Base-by-base conservation (phyloP, 2,329 filamentous ascomycete genomes). In the Aspergillus caelatus region DNA sequence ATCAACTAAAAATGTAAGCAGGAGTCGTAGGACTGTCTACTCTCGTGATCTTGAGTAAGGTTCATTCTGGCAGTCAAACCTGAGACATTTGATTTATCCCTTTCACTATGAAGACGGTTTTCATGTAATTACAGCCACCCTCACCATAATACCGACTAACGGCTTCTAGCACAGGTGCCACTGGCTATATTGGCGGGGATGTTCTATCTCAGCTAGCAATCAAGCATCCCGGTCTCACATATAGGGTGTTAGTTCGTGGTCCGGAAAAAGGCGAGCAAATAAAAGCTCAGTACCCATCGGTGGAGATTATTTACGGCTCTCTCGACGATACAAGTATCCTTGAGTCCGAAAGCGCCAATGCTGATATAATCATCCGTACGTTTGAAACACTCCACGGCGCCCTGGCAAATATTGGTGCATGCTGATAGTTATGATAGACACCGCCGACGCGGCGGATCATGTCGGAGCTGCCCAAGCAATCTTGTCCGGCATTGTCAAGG, bases 121-220 rank as follows among this genome's bases (percentile, higher is more conserved):
- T 36, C 14, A 36, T 36, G 12, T 36, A 36, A 16, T 36, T 26
- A 36, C 4, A 4, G 16, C 14, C 34, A 36, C 12, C 34, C 34
- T 16, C 5, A 6, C 7, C 34, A 14, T 4, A 7, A 36, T 36
- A 36, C 14, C 6, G 11, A 6, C 34, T 36, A 36, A 16, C 34
- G 6, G 12, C 12, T 16, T 36, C 34, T 21, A 32, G 48, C 48
- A 60, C 58, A 26, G 58, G 58, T 7, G 50, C 36, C 19, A 60
- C 75, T 30, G 72, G 78, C 41, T 68, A 72, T n/a, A 70, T 73
- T 52, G 75, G 74, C 28, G 74, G 74, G 48, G 72, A 75, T 53
- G 74, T 81, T 55, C 77, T 82, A 72, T 75, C 72, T 26, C 78
- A 81, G 63, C 72, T 82, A 28, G 65, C 82, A 48, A 64, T 71